Base-by-base conservation (phyloP, 176 grass and related monocot genomes). In the Panicum miliaceum region DNA sequence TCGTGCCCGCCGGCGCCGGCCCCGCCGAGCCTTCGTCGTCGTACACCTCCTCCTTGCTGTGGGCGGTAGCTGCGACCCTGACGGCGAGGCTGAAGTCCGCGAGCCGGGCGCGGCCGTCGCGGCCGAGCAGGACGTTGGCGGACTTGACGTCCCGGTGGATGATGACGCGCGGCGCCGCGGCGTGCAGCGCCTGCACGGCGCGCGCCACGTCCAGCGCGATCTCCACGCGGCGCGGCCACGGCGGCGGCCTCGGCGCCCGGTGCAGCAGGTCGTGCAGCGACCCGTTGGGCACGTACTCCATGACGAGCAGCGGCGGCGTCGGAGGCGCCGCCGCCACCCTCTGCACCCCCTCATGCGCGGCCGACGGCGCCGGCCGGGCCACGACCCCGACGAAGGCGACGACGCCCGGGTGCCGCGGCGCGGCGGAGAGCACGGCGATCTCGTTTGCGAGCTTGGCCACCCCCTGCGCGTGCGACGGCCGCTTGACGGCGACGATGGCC, bases 61-160 rank as follows among this genome's bases (percentile, higher is more conserved):
- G 20, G 22, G 5, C 7, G 5, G 15, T 1, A 1, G 52, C 34
- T 36, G 54, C 53, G 66, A 79, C 37, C n/a, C n/a, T 87, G 79
- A 98, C 89, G 2, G 96, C 93, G 62, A 99, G 91, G 85, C 96
- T 80, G 84, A 99, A 99, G 86, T 99, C 96, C 3, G 91, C 88
- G 60, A 99, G 87, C 22, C 86, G 75, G 15, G 96, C 93, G 65
- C 92, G 85, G 37, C 87, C 66, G 70, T 85, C 92, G 52, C 85
- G 41, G 19, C 78, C 93, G 43, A 99, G 83, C 50, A 99, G 75
- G 61, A 99, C 75, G 84, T 99, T 96, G 32, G 93, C 92, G 10
- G 93, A 90, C 84, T 99, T 99, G 77, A 99, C 81, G 85, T 99
- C 96, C 0, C 96, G 96, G 77, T 99, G 96, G 25, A 99, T 88